Evolutionary conservation across 345 rosid species (phyloP), one percentile per base, ranked within the genome.

Genomic region (Boechera stricta): DNA sequence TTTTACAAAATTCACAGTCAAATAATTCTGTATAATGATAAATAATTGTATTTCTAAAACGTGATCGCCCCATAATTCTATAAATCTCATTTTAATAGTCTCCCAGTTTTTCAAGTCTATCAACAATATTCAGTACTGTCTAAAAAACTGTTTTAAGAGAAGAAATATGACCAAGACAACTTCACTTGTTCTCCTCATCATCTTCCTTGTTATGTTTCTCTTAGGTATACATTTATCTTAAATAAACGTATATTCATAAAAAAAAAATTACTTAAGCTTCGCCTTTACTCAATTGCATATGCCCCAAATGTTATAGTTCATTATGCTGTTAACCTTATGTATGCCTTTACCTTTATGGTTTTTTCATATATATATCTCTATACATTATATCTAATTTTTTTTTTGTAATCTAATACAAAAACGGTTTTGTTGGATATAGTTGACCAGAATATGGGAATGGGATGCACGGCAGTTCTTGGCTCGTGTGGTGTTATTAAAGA

Each of bases 191-290:
- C 3, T 63, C 10, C 24, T 62, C 21, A 39, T 62, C 62, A 51
- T 74, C 21, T 65, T 65, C 58, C 29, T 74, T 45, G 49, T 74
- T 8, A 55, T 44, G 65, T 65, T 66, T 24, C 11, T 31, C 0
- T 45, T 65, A 56, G 72, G 72, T 74, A 74, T 44, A n/a, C 2
- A 66, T 66, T 65, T 64, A 24, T 62, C 3, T 12, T 36, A 59
- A 24, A 6, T 0, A 2, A 18, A 36, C 26, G 33, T n/a, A 5
- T 26, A 26, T 26, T 29, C 38, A 29, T 5, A 59, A 7, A 33
- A 16, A n/a, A 58, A 59, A 59, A 1, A 0, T 9, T 10, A 8
- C 45, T 59, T 59, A n/a, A 39, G 16, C 4, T 60, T 60, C 15
- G 3, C 6, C 12, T 3, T 12, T 7, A 28, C 7, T 24, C 10